Percentiles rank a stretch among this genome's conserved stretches.
Evolutionary conservation across 371 early-diverging fungal species (phyloP).

Genomic region (Circinella minor): DNA sequence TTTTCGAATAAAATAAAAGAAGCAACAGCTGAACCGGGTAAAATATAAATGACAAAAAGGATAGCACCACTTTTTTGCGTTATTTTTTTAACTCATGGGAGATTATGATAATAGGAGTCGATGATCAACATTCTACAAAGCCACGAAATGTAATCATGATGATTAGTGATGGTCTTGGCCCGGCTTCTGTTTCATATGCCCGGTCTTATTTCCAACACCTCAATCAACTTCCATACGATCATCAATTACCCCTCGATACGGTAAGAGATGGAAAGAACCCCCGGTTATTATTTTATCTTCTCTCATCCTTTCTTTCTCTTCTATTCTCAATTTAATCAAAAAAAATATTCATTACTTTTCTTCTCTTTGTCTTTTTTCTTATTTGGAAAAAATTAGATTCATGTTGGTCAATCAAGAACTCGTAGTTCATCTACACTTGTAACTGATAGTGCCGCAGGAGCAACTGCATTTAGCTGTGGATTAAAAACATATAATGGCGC

Average conservation of each 20-base stretch:
- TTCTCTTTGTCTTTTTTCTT: no score
- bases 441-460: conserved; percentile 95
- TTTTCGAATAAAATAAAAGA: neutral
- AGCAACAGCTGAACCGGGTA: neutral
- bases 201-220: conserved; percentile 72
- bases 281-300: no score
- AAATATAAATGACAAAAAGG: neutral
- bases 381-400: conserved; percentile 42
- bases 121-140: conserved; percentile 30
- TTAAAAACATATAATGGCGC: conserved; percentile 90
- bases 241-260: conserved; percentile 71
- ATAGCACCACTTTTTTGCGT: neutral
- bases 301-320: no score
- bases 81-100: no score
- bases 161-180: conserved; percentile 92
- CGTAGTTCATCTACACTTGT: conserved; percentile 77
- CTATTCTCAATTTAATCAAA: no score
- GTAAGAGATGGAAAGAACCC: neutral
- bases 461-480: conserved; percentile 87
- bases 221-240: conserved; percentile 42
- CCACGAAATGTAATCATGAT: conserved; percentile 83
- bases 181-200: conserved; percentile 86
- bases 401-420: conserved; percentile 88
- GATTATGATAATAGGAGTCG: no score
- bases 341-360: no score